Percentiles rank a stretch among this genome's conserved stretches.
phyloP scores from a whole-genome alignment of 768 basidiomycete genomes.

The Suillus decipiens region DNA sequence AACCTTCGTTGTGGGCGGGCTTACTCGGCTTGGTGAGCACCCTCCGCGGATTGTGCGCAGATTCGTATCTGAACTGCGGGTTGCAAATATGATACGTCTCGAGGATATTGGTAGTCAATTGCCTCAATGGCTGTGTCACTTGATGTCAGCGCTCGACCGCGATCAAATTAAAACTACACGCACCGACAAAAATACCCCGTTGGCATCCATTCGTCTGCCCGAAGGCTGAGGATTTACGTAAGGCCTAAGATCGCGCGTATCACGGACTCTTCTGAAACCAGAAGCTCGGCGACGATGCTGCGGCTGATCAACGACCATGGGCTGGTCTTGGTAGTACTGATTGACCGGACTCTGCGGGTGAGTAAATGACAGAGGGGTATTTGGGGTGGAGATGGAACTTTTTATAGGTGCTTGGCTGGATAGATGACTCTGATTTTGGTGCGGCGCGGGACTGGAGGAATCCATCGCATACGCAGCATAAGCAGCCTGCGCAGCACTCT shows the following conservation, averaged over 20 bases:
- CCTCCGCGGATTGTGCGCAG: constrained; percentile 89
- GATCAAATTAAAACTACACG: constrained; percentile 33
- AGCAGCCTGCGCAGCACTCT: constrained; percentile 42
- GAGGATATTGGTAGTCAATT: constrained; percentile 82
- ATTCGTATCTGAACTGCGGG: constrained; percentile 93
- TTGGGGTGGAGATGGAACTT: constrained; percentile 65
- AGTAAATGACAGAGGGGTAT: constrained; percentile 70
- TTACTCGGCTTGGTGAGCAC: constrained; percentile 98
- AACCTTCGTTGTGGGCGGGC: constrained; percentile 93
- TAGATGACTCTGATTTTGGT: constrained; percentile 53
- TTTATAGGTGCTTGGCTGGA: constrained; percentile 48
- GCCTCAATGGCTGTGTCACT: constrained; percentile 53
- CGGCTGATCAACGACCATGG: constrained; percentile 70
- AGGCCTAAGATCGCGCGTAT: constrained; percentile 76
- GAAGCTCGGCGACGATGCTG: constrained; percentile 65
- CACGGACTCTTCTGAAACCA: constrained; percentile 80
- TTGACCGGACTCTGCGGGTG: constrained; percentile 52
- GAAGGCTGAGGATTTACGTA: constrained; percentile 60
- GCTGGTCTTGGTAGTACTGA: constrained; percentile 64
- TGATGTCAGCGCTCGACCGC: constrained; percentile 13
- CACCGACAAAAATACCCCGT: constrained; percentile 80
- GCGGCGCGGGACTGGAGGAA: constrained; percentile 63
- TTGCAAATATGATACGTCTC: constrained; percentile 96
- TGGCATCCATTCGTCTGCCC: constrained; percentile 77
- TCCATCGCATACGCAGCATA: constrained; percentile 63